Evolutionary conservation across 805 yeast species (phyloP).

Genomic region (Ogataea ganodermae): DNA sequence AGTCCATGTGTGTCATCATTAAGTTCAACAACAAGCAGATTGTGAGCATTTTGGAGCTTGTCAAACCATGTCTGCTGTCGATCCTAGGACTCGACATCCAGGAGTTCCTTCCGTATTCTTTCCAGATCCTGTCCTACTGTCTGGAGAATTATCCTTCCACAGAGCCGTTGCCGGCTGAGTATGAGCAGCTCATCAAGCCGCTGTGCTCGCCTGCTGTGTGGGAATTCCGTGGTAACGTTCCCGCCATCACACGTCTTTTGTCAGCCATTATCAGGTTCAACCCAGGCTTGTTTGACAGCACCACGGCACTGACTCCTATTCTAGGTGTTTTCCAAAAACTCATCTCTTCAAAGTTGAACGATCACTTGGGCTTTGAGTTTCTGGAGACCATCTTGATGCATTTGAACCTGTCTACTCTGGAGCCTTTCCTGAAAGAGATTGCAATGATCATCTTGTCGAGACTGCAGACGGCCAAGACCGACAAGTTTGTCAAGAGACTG

Average conservation of each 20-base stretch:
- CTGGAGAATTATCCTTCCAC: conserved; percentile 59
- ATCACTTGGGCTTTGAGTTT: conserved; percentile 80
- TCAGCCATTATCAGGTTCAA: conserved; percentile 61
- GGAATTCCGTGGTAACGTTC: conserved; percentile 92
- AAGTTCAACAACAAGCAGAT: conserved; percentile 45
- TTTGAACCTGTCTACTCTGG: conserved; percentile 52
- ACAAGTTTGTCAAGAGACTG: conserved; percentile 72
- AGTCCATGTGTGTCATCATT: conserved; percentile 76
- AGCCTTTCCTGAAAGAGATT: conserved; percentile 65
- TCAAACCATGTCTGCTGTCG: conserved; percentile 66
- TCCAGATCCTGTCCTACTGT: conserved; percentile 83
- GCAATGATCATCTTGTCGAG: conserved; percentile 77
- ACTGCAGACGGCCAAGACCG: conserved; percentile 79
- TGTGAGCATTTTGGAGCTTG: conserved; percentile 45
- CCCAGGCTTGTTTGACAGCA: conserved; percentile 40
- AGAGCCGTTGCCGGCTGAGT: conserved; percentile 60
- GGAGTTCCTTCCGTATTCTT: conserved; percentile 90
- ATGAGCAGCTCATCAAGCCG: conserved; percentile 71
- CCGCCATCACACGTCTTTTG: conserved; percentile 84
- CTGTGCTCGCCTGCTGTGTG: conserved; percentile 87
- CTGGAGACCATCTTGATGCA: conserved; percentile 65
- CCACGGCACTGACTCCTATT: conserved; percentile 63
- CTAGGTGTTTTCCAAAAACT: conserved; percentile 96
- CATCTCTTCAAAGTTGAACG: conserved; percentile 81
- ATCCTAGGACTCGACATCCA: conserved; percentile 83